Conservation (phyloP, 371 early-diverging fungal species). For the Phascolomyces articulosus region DNA sequence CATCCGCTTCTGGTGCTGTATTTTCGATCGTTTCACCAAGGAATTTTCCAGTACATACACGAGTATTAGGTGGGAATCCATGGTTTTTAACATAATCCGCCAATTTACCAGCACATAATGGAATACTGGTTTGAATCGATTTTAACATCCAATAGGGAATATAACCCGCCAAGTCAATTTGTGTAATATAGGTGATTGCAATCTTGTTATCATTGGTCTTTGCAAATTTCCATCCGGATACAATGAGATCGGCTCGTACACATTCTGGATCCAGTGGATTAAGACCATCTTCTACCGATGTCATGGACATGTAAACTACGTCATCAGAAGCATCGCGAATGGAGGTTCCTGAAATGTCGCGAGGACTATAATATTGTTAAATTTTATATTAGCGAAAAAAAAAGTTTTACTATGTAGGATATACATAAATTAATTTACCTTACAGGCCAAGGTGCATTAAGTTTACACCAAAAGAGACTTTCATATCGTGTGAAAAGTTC, state of each 20-base stretch:
- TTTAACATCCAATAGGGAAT: constrained; percentile 40
- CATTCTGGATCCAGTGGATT: constrained; percentile 31
- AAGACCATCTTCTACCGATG: constrained; percentile 36
- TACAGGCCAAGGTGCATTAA: constrained; percentile 18
- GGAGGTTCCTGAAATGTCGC: constrained; percentile 15
- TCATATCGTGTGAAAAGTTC: constrained; percentile 20
- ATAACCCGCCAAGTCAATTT: constrained; percentile 45
- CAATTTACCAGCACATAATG: constrained; percentile 43
- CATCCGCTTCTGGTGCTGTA: constrained; percentile 4
- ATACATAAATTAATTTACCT: constrained; percentile 1
- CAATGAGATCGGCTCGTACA: constrained; percentile 39
- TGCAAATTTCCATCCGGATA: constrained; percentile 48
- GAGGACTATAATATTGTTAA: constrained; percentile 19
- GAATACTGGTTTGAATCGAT: constrained; percentile 33
- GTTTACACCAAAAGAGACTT: constrained; percentile 7
- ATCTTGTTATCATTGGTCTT: constrained; percentile 26
- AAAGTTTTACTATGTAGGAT: constrained; percentile 9
- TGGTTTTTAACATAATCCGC: constrained; percentile 29
- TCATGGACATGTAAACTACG: constrained; percentile 22
- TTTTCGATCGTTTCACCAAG: constrained; percentile 29
- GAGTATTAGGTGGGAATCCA: constrained; percentile 34
- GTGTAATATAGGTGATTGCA: constrained; percentile 38
- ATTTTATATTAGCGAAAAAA: too few species aligned
- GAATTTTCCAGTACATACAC: constrained; percentile 21
- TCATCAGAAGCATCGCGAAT: constrained; percentile 16